Evolutionary conservation across 345 rosid species (phyloP), one percentile per base, ranked within the genome.

Genomic region (Aquilaria yunnanensis): DNA sequence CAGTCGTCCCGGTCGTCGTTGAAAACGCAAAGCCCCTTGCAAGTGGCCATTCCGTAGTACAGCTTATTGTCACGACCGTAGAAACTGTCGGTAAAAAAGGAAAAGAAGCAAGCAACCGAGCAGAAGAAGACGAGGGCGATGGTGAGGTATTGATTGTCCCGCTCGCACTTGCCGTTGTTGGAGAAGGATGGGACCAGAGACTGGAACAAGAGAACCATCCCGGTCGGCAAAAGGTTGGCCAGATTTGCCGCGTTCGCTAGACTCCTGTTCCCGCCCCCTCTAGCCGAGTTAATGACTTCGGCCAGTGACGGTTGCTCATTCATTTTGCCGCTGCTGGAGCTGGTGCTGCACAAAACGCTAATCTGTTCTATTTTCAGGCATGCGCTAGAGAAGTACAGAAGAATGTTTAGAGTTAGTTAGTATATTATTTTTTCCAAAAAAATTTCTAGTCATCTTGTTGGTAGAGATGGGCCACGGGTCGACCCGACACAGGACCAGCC

Each of bases 31-130:
- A 84, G 51, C 12, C 83, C 80, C 0, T 63, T 23, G 47, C 4
- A 1, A 0, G 78, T 77, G 57, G 84, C 89, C 0, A 84, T 47
- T 0, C 81, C 80, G 9, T 81, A 75, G 58, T 67, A 70, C 30
- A 84, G 53, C 68, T 75, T 73, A 9, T 70, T 67, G 11, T 79
- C 72, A 0, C 41, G n/a, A 10, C 67, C 78, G 0, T 12, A 13
- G 66, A 81, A 73, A 65, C 82, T 79, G 29, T 84, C 81, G 0
- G 80, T 79, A 70, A 84, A 84, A 30, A 77, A 77, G 54, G 79
- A 75, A 12, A 81, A 13, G 50, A 77, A 69, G 32, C 86, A 71
- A 5, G 59, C 43, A 4, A 77, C 1, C 1, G 77, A 66, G 48
- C 76, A 73, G 1, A 34, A 0, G 0, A 34, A 30, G 5, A 81